These are phyloP conservation scores for Zymoseptoria brevis DNA, from an alignment of 2,329 filamentous ascomycete species.

Conservation along the genomic window DNA sequence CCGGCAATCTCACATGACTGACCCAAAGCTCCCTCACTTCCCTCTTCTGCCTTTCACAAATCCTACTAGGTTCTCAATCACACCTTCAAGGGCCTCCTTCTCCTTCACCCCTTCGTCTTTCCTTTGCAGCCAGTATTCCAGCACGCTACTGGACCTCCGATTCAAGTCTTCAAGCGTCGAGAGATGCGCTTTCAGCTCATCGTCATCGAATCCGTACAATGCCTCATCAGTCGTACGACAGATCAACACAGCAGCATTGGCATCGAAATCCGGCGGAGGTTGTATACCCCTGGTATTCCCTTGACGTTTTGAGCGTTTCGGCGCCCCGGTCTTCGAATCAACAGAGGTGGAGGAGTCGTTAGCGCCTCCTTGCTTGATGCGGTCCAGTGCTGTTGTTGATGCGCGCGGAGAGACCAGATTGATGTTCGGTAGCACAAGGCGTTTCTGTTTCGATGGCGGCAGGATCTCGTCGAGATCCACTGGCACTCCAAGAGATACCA, in stretches of 20 bases:
- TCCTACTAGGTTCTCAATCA: slow-evolving; percentile 85
- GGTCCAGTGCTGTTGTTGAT: slow-evolving; percentile 27
- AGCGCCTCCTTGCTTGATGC: slow-evolving; percentile 29
- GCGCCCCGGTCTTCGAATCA: slow-evolving; percentile 24
- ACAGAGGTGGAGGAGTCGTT: slow-evolving; percentile 28
- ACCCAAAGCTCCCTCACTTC: slow-evolving; percentile 2
- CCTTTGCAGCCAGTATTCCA: slow-evolving; percentile 82
- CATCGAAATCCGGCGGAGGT: slow-evolving; percentile 66
- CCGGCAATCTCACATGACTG: neutral
- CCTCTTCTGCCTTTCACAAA: slow-evolving; percentile 59
- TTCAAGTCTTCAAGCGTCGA: slow-evolving; percentile 61
- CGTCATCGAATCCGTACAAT: slow-evolving; percentile 66
- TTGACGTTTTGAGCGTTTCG: slow-evolving; percentile 21
- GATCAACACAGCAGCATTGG: slow-evolving; percentile 67
- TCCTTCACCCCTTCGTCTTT: slow-evolving; percentile 83
- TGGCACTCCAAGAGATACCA: slow-evolving; percentile 90
- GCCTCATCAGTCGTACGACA: slow-evolving; percentile 81
- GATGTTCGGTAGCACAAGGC: slow-evolving; percentile 83
- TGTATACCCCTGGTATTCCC: slow-evolving; percentile 51
- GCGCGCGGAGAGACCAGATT: slow-evolving; percentile 31
- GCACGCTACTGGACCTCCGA: slow-evolving; percentile 62
- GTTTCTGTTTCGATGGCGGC: slow-evolving; percentile 95
- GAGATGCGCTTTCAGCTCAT: slow-evolving; percentile 67
- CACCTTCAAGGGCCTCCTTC: slow-evolving; percentile 87
- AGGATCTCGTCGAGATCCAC: slow-evolving; percentile 96